Conservation (phyloP, 768 basidiomycete genomes). For the Lyophyllum semitale region DNA sequence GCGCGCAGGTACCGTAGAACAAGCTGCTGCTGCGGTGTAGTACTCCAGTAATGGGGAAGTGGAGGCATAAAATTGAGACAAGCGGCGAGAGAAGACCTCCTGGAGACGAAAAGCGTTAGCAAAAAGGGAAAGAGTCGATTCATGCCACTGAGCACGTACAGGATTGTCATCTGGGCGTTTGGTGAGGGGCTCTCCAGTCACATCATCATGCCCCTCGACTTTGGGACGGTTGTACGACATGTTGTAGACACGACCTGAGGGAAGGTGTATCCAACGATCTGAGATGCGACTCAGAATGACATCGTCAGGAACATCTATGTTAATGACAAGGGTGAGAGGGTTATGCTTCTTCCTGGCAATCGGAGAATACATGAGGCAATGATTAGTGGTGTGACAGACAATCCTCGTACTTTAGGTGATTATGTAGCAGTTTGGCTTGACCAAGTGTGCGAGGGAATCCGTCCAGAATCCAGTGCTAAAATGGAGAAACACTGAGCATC, state of each 20-base stretch:
- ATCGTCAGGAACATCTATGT: conserved; percentile 86
- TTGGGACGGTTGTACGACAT: conserved; percentile 84
- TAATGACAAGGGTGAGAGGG: conserved; percentile 80
- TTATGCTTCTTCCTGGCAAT: conserved; percentile 60
- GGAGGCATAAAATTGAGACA: conserved; percentile 74
- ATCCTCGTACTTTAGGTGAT: conserved; percentile 62
- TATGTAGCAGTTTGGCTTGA: conserved; percentile 82
- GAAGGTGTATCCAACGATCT: conserved; percentile 87
- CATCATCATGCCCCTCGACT: conserved; percentile 78
- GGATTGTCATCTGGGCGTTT: conserved; percentile 90
- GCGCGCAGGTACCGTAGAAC: conserved; percentile 26
- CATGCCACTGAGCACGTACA: conserved; percentile 35
- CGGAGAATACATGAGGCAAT: conserved; percentile 1
- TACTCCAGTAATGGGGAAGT: conserved; percentile 83
- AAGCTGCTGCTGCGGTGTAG: conserved; percentile 39
- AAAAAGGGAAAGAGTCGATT: not conserved
- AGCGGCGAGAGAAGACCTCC: conserved; percentile 79
- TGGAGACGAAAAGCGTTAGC: conserved; percentile 27
- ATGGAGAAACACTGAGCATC: not conserved
- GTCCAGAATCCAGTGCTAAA: conserved; percentile 88
- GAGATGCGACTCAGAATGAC: conserved; percentile 85
- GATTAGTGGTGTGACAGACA: conserved; percentile 1
- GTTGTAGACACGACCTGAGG: conserved; percentile 91
- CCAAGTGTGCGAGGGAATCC: conserved; percentile 89
- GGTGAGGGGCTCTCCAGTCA: conserved; percentile 85